Conservation (phyloP, 768 basidiomycete species). For the Tulasnella sp. region DNA sequence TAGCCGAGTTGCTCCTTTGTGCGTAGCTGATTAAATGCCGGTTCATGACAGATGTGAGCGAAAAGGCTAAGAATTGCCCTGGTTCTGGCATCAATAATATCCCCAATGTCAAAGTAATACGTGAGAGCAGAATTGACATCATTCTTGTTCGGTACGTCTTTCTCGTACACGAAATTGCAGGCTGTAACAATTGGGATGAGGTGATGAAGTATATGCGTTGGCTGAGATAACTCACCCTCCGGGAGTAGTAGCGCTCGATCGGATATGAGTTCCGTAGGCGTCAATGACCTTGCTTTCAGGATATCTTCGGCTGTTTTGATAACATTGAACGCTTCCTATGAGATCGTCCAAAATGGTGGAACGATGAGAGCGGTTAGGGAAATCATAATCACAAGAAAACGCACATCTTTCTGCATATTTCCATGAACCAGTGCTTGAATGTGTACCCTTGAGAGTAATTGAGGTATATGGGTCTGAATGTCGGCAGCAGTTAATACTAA, state of each 20-base stretch:
- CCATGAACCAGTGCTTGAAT: slow-evolving; percentile 67
- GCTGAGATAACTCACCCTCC: slow-evolving; percentile 34
- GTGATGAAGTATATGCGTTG: not conserved
- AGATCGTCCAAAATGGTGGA: too few relatives aligned
- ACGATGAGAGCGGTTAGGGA: too few relatives aligned
- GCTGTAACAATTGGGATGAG: slow-evolving; percentile 30
- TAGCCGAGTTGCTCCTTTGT: slow-evolving; percentile 96
- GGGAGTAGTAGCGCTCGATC: slow-evolving; percentile 52
- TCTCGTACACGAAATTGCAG: slow-evolving; percentile 52
- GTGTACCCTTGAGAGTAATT: slow-evolving; percentile 50
- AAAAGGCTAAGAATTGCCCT: slow-evolving; percentile 62
- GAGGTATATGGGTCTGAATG: slow-evolving; percentile 45
- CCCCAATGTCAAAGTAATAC: slow-evolving; percentile 75
- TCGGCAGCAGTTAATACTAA: slow-evolving; percentile 62
- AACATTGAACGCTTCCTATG: slow-evolving; percentile 64
- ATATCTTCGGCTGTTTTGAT: slow-evolving; percentile 58
- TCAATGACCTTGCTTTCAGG: slow-evolving; percentile 42
- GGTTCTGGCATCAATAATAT: slow-evolving; percentile 41
- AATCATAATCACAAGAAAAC: too few relatives aligned
- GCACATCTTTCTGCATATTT: slow-evolving; percentile 71
- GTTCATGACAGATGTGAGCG: slow-evolving; percentile 76
- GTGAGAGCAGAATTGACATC: slow-evolving; percentile 79
- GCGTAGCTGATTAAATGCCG: slow-evolving; percentile 78
- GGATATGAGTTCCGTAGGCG: slow-evolving; percentile 39
- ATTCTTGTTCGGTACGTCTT: slow-evolving; percentile 62